A percentile compares a stretch with the other conserved stretches of the same genome.
phyloP scores from a whole-genome alignment of 2,329 filamentous ascomycete genomes.

The Knufia petricola region DNA sequence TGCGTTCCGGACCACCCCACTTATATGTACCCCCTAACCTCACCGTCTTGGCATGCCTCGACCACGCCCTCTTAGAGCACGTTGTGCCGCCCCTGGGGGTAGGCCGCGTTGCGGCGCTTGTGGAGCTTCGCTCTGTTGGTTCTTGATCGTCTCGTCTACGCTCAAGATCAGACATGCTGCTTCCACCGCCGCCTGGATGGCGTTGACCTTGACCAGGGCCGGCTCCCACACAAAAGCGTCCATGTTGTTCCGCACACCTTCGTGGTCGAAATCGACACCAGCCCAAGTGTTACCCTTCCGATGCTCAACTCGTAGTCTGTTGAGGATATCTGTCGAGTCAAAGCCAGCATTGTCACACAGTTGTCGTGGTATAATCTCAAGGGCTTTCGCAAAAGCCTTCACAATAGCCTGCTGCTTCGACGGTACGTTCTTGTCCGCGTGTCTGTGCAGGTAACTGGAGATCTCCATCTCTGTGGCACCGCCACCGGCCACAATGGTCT shows the following conservation, averaged over 20 bases:
- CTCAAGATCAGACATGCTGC: conserved; percentile 89
- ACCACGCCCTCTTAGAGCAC: conserved; percentile 72
- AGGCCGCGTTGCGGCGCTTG: conserved; percentile 68
- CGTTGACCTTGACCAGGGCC: conserved; percentile 90
- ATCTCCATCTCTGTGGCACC: conserved; percentile 96
- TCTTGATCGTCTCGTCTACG: conserved; percentile 97
- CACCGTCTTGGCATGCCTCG: conserved; percentile 83
- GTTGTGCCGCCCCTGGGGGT: conserved; percentile 75
- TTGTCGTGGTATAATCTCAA: conserved; percentile 93
- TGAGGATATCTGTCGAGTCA: conserved; percentile 95
- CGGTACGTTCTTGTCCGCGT: conserved; percentile 82
- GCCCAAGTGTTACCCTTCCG: conserved; percentile 88
- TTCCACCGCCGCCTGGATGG: conserved; percentile 90
- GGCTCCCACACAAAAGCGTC: conserved; percentile 97
- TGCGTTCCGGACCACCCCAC: background rate
- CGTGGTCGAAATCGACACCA: conserved; percentile 86
- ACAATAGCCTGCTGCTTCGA: conserved; percentile 97
- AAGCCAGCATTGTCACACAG: conserved; percentile 98
- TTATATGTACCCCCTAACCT: conserved; percentile 12
- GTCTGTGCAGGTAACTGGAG: conserved; percentile 83
- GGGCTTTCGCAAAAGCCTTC: conserved; percentile 93
- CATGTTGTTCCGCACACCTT: conserved; percentile 91
- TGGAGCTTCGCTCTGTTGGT: conserved; percentile 81
- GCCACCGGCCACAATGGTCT: conserved; percentile 86
- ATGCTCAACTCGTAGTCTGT: conserved; percentile 92